phyloP scores from a whole-genome alignment of 2,329 filamentous ascomycete species.

The Pestalotiopsis sp. region DNA sequence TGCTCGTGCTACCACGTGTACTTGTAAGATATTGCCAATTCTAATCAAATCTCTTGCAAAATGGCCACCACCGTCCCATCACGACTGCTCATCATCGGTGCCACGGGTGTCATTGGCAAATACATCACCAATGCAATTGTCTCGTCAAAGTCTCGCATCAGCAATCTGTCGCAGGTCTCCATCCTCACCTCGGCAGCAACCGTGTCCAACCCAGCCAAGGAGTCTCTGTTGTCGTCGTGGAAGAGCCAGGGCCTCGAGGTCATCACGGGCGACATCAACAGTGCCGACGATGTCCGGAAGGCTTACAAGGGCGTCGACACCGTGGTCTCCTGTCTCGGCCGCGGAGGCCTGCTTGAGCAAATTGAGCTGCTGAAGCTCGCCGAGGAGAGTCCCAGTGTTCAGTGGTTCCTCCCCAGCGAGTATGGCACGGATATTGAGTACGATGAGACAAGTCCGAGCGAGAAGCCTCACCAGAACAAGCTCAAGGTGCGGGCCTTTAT shows the following conservation, averaged over 20 bases:
- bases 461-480: slow-evolving; percentile 65
- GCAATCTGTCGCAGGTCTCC: slow-evolving; percentile 27
- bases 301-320: slow-evolving; percentile 61
- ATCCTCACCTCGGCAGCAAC: slow-evolving; percentile 60
- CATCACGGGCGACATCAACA: slow-evolving; percentile 54
- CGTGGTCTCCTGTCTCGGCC: slow-evolving; percentile 61
- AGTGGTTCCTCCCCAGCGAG: slow-evolving; percentile 61
- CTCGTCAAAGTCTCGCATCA: slow-evolving; percentile 31
- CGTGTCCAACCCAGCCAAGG: slow-evolving; percentile 43
- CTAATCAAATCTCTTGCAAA: not conserved
- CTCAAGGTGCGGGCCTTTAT: slow-evolving; percentile 60
- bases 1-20: not conserved
- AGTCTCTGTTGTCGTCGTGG: slow-evolving; percentile 44
- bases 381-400: slow-evolving; percentile 46
- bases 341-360: slow-evolving; percentile 54
- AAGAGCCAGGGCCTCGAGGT: slow-evolving; percentile 50
- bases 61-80: slow-evolving; percentile 25
- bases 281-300: slow-evolving; percentile 47
- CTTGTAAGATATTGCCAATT: not conserved
- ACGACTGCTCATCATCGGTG: slow-evolving; percentile 33
- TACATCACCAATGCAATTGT: slow-evolving; percentile 33
- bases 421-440: slow-evolving; percentile 62
- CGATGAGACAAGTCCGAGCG: slow-evolving; percentile 47
- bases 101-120: slow-evolving; percentile 35
- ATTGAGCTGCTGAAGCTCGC: slow-evolving; percentile 56